Evolutionary conservation across 2,329 filamentous ascomycete genomes (phyloP).

Genomic region (Fusarium scirpi): DNA sequence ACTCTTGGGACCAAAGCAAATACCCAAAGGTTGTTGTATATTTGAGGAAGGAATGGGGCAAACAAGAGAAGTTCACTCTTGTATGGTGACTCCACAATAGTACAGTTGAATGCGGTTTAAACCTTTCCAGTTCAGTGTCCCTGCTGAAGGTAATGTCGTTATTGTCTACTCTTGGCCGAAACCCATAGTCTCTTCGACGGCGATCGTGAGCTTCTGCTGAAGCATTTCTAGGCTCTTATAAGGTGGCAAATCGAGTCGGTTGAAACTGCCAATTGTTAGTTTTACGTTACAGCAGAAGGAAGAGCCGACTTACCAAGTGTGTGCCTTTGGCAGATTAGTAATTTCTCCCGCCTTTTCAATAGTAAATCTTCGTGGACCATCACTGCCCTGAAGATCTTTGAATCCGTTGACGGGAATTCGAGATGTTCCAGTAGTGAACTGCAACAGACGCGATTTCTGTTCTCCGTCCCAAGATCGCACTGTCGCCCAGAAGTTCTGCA

Average conservation of each 20-base stretch:
- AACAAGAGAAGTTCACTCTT: slow-evolving; percentile 33
- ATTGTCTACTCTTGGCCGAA: slow-evolving; percentile 90
- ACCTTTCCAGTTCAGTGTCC: slow-evolving; percentile 27
- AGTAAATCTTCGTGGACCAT: slow-evolving; percentile 93
- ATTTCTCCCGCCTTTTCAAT: slow-evolving; percentile 98
- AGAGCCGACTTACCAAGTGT: slow-evolving; percentile 83
- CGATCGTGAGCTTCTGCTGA: slow-evolving; percentile 91
- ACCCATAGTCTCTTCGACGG: slow-evolving; percentile 98
- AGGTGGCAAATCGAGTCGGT: slow-evolving; percentile 91
- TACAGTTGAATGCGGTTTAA: slow-evolving; percentile 21
- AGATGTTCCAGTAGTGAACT: slow-evolving; percentile 97
- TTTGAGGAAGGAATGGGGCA: slow-evolving; percentile 38
- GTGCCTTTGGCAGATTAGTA: slow-evolving; percentile 91
- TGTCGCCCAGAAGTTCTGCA: slow-evolving; percentile 99
- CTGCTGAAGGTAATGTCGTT: slow-evolving; percentile 34
- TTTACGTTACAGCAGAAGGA: not conserved
- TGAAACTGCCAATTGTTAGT: slow-evolving; percentile 75
- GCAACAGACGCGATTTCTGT: slow-evolving; percentile 94
- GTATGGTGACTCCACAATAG: slow-evolving; percentile 36
- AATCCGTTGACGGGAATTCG: slow-evolving; percentile 99
- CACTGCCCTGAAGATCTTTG: slow-evolving; percentile 97
- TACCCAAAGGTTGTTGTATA: slow-evolving; percentile 48
- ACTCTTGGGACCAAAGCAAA: slow-evolving; percentile 49
- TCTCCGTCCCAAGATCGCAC: slow-evolving; percentile 98
- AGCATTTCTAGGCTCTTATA: slow-evolving; percentile 91